Conservation (phyloP, 495 filamentous ascomycete species). For the Neurospora africana region DNA sequence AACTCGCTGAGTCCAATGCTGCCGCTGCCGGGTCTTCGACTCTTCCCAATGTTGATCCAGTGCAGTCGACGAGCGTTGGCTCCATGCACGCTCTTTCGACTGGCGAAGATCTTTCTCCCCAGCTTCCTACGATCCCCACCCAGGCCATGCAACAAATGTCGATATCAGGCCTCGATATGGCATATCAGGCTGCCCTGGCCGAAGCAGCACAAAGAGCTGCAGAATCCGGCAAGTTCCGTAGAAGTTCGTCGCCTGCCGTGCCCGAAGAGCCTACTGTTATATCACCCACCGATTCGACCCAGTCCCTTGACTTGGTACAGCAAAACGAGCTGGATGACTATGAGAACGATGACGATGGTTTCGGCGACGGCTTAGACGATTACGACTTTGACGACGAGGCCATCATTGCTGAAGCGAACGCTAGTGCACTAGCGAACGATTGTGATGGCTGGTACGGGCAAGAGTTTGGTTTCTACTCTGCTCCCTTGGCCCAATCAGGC, state of each 20-base stretch:
- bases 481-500: constrained; percentile 32
- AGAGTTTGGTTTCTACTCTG: constrained; percentile 96
- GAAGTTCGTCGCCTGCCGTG: constrained; percentile 43
- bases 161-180: constrained; percentile 43
- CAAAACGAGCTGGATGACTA: constrained; percentile 27
- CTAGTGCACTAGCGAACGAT: constrained; percentile 83
- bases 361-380: constrained; percentile 41
- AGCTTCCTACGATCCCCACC: constrained; percentile 10
- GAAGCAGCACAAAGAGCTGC: constrained; percentile 65
- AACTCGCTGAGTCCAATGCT: constrained; percentile 16
- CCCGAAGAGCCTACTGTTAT: constrained; percentile 37
- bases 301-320: constrained; percentile 10
- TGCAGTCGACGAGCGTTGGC: constrained; percentile 26
- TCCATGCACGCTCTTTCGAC: constrained; percentile 20
- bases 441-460: constrained; percentile 89
- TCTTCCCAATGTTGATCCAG: neutral
- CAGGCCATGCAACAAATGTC: neutral
- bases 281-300: constrained; percentile 31
- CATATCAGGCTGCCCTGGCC: constrained; percentile 72
- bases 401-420: constrained; percentile 92
- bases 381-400: constrained; percentile 66
- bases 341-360: constrained; percentile 28
- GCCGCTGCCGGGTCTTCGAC: neutral
- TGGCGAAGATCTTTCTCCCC: constrained; percentile 7
- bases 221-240: constrained; percentile 56